A percentile compares a stretch with the other conserved stretches of the same genome.
Conservation (phyloP, 2,329 filamentous ascomycete genomes). For the Neonectria ditissima region DNA sequence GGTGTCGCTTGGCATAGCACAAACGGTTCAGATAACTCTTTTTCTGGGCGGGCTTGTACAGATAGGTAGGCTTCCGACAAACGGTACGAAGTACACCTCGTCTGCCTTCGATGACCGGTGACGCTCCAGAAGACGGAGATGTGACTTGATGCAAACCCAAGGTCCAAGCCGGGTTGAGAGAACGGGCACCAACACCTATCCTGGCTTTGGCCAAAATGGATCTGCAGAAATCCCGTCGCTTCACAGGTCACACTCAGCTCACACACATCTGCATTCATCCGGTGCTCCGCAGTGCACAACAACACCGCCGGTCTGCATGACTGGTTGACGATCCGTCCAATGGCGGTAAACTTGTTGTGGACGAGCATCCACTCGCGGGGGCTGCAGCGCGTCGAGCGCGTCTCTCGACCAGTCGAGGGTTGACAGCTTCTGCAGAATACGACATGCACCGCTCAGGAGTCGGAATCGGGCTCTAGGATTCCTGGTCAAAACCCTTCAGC, state of each 20-base stretch:
- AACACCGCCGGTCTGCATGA: slow-evolving; percentile 26
- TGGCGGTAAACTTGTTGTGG: slow-evolving; percentile 29
- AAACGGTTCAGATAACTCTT: not conserved
- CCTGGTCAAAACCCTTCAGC: slow-evolving; percentile 17
- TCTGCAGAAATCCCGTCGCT: slow-evolving; percentile 20
- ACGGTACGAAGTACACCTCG: not conserved
- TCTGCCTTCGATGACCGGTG: not conserved
- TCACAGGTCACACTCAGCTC: slow-evolving; percentile 4
- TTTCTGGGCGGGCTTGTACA: not conserved
- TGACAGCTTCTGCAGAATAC: slow-evolving; percentile 34
- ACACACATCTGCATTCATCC: slow-evolving; percentile 27
- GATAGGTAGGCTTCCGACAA: not conserved
- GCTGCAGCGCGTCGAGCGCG: slow-evolving; percentile 40
- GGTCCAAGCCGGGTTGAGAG: slow-evolving; percentile 1
- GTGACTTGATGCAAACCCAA: not conserved
- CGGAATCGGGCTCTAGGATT: not conserved
- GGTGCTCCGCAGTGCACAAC: slow-evolving; percentile 25
- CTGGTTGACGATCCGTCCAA: slow-evolving; percentile 35
- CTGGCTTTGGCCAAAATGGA: slow-evolving; percentile 27
- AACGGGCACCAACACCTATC: slow-evolving; percentile 15
- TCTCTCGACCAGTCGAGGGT: slow-evolving; percentile 37
- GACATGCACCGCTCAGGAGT: slow-evolving; percentile 39
- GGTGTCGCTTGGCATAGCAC: not conserved
- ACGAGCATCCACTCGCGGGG: slow-evolving; percentile 36
- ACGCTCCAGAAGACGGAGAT: not conserved